phyloP scores from a whole-genome alignment of 495 filamentous ascomycete species.

The Penicillium pancosmium region DNA sequence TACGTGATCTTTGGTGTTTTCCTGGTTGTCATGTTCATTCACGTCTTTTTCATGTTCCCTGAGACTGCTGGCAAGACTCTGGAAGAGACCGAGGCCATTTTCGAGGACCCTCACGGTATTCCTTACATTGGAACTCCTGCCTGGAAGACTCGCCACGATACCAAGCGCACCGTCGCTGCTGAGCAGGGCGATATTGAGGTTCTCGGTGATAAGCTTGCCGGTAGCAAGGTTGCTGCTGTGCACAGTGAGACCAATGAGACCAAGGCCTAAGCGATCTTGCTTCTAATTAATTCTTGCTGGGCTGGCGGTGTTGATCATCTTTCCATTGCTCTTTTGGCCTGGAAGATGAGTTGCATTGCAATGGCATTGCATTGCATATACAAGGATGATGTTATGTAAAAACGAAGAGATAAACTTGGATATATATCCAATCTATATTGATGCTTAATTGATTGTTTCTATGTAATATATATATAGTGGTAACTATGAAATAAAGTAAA shows the following conservation, averaged over 20 bases:
- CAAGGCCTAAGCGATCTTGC: slow-evolving; percentile 1
- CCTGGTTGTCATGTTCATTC: slow-evolving; percentile 65
- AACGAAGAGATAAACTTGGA: slow-evolving; percentile 5
- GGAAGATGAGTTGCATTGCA: neutral
- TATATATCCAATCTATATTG: slow-evolving; percentile 7
- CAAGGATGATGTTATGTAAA: slow-evolving; percentile 15
- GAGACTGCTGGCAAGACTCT: slow-evolving; percentile 82
- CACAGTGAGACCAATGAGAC: slow-evolving; percentile 20
- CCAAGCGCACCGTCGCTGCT: slow-evolving; percentile 29
- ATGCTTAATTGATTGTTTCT: neutral
- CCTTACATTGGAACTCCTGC: slow-evolving; percentile 67
- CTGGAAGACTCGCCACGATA: slow-evolving; percentile 60
- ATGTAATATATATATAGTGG: neutral
- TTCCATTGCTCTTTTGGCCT: neutral
- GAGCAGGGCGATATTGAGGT: slow-evolving; percentile 31
- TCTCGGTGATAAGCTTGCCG: slow-evolving; percentile 25
- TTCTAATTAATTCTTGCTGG: neutral
- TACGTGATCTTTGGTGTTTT: slow-evolving; percentile 81
- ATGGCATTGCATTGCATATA: neutral
- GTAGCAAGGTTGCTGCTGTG: slow-evolving; percentile 21
- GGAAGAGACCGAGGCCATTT: slow-evolving; percentile 73
- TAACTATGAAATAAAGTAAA: neutral
- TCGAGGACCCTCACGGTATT: slow-evolving; percentile 62
- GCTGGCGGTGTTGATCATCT: neutral
- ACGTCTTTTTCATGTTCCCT: slow-evolving; percentile 79